phyloP scores from a whole-genome alignment of 2,329 filamentous ascomycete genomes.

The Falciphora oryzae region DNA sequence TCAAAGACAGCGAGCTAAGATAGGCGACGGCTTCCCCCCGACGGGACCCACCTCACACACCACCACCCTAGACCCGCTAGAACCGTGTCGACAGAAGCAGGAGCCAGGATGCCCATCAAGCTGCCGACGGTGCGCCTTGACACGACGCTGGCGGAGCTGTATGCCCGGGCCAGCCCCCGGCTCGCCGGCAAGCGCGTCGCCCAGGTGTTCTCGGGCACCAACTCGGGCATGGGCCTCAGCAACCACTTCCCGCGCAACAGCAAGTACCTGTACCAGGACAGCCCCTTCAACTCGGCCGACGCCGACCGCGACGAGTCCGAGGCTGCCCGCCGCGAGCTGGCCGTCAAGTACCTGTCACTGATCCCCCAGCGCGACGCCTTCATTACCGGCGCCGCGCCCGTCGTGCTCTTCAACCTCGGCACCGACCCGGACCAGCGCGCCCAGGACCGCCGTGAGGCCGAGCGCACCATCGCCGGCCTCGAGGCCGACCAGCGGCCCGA shows the following conservation, averaged over 20 bases:
- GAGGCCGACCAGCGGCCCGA: conserved; percentile 23
- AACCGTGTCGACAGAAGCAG: background rate
- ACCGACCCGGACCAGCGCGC: conserved; percentile 17
- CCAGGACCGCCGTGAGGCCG: conserved; percentile 24
- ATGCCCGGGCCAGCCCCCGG: conserved; percentile 20
- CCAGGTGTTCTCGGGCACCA: conserved; percentile 25
- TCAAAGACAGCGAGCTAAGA: too few species aligned
- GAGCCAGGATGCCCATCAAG: background rate
- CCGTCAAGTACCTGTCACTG: conserved; percentile 29
- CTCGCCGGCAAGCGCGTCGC: conserved; percentile 22
- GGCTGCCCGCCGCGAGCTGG: conserved; percentile 17
- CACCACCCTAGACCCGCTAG: background rate
- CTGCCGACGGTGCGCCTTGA: conserved; percentile 28
- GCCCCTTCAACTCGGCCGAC: conserved; percentile 21
- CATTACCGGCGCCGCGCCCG: conserved; percentile 20
- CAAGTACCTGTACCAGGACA: conserved; percentile 32
- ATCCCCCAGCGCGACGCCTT: conserved; percentile 32
- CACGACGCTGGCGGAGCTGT: conserved; percentile 30
- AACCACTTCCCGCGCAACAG: conserved; percentile 26
- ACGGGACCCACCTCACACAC: too few species aligned
- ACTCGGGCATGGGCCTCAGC: conserved; percentile 21
- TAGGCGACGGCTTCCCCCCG: too few species aligned
- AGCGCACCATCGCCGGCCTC: conserved; percentile 25
- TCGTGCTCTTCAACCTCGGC: conserved; percentile 26
- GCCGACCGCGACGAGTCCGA: conserved; percentile 13